A percentile compares a stretch with the other conserved stretches of the same genome.
phyloP scores from a whole-genome alignment of 495 filamentous ascomycete species.

The Aspergillus coremiiformis region DNA sequence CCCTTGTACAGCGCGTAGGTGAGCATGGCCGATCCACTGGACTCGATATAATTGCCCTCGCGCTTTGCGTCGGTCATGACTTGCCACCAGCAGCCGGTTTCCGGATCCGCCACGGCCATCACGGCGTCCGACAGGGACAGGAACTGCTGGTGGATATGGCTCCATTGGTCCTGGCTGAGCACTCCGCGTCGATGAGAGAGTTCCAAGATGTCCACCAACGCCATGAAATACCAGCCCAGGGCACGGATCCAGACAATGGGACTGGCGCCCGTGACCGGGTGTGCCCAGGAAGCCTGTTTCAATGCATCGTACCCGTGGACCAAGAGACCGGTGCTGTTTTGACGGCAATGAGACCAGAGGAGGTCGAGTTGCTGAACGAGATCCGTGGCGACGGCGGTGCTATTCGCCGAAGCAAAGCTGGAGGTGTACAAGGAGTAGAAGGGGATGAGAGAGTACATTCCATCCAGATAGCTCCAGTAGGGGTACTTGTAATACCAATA shows the following conservation, averaged over 20 bases:
- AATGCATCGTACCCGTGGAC: conserved; percentile 54
- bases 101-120: conserved; percentile 34
- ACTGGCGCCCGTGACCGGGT: conserved; percentile 45
- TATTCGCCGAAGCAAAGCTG: conserved; percentile 32
- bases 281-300: conserved; percentile 48
- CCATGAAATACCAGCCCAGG: conserved; percentile 55
- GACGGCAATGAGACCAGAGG: conserved; percentile 43
- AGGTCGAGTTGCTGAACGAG: conserved; percentile 48
- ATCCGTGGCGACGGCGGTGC: conserved; percentile 31
- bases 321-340: conserved; percentile 40
- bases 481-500: conserved; percentile 50
- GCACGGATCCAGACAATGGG: conserved; percentile 52
- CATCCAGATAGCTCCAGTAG: conserved; percentile 53
- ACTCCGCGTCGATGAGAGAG: conserved; percentile 26
- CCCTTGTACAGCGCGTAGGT: conserved; percentile 49
- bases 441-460: conserved; percentile 45
- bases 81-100: conserved; percentile 53
- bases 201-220: conserved; percentile 48
- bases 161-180: conserved; percentile 19
- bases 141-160: conserved; percentile 31
- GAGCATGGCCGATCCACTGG: conserved; percentile 54
- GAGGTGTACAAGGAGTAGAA: conserved; percentile 44
- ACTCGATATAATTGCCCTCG: conserved; percentile 54
- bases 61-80: conserved; percentile 43
- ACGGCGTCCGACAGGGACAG: conserved; percentile 34